Evolutionary conservation across 805 yeast genomes (phyloP).

Genomic region (Debaryomyces maramus): DNA sequence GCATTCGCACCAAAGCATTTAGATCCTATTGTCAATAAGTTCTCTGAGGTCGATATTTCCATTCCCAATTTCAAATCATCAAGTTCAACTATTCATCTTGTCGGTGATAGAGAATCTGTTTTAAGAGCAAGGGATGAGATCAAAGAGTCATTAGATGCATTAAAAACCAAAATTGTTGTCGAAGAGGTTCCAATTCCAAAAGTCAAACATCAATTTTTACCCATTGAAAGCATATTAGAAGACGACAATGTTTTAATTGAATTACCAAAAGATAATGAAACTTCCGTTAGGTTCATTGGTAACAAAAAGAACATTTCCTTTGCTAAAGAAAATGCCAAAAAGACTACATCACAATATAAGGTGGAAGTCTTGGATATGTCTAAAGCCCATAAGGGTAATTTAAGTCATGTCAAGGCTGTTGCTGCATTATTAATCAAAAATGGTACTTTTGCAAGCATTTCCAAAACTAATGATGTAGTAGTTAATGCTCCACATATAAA

Average conservation of each 20-base stretch:
- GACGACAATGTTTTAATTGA: conserved; percentile 58
- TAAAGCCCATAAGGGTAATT: conserved; percentile 82
- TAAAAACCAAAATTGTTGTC: conserved; percentile 47
- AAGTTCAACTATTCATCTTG: conserved; percentile 44
- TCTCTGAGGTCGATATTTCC: conserved; percentile 29
- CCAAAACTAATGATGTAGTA: conserved; percentile 34
- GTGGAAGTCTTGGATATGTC: conserved; percentile 78
- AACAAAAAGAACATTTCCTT: conserved; percentile 50
- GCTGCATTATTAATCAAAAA: conserved; percentile 63
- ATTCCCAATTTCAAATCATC: conserved; percentile 41
- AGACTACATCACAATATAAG: conserved; percentile 56
- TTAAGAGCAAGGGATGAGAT: conserved; percentile 54
- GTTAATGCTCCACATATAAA: conserved; percentile 40
- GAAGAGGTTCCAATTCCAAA: conserved; percentile 67
- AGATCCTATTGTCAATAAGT: conserved; percentile 20
- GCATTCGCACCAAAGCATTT: conserved; percentile 46
- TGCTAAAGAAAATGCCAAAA: conserved; percentile 65
- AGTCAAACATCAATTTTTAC: conserved; percentile 67
- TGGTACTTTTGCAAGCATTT: conserved; percentile 46
- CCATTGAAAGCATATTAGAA: conserved; percentile 51
- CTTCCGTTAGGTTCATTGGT: conserved; percentile 63
- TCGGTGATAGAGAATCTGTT: conserved; percentile 73
- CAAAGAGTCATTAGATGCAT: conserved; percentile 41
- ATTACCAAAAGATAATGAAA: conserved; percentile 51
- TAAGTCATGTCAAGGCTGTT: conserved; percentile 72